phyloP scores from a whole-genome alignment of 1,284 basidiomycete genomes.

The Volvariella volvacea region DNA sequence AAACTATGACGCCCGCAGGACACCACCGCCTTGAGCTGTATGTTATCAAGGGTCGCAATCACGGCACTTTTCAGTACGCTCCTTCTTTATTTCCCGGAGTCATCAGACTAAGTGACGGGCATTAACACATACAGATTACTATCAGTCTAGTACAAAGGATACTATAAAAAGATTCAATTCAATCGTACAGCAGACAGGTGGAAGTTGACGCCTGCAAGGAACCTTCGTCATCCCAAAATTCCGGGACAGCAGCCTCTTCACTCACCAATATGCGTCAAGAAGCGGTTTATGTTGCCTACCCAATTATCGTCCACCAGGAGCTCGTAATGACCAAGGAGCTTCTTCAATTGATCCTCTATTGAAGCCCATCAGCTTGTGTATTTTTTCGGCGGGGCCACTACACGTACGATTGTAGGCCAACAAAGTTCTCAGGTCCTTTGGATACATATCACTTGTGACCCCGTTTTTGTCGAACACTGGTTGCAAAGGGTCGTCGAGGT shows the following conservation, averaged over 20 bases:
- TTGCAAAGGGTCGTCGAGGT: conserved; percentile 36
- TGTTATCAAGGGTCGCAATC: no score
- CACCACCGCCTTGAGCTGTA: no score
- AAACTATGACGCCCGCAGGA: no score
- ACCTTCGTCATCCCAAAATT: no score
- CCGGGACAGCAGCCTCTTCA: not conserved
- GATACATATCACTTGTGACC: conserved; percentile 37
- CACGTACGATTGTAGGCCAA: conserved; percentile 44
- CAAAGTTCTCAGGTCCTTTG: conserved; percentile 39
- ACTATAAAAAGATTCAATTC: no score
- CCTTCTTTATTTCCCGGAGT: no score
- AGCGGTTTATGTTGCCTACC: conserved; percentile 42
- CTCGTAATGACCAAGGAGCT: conserved; percentile 39
- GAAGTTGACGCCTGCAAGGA: no score
- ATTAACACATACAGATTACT: no score
- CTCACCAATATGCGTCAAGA: conserved; percentile 49
- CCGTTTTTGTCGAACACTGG: conserved; percentile 42
- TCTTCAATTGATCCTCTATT: conserved; percentile 29
- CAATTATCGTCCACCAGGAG: conserved; percentile 33
- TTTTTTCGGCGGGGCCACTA: not conserved
- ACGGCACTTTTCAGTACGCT: no score
- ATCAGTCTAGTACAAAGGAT: no score
- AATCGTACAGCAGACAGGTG: no score
- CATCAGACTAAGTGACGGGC: no score
- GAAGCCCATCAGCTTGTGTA: not conserved